phyloP scores from a whole-genome alignment of 2,329 filamentous ascomycete species.

The Penicillium sp. region DNA sequence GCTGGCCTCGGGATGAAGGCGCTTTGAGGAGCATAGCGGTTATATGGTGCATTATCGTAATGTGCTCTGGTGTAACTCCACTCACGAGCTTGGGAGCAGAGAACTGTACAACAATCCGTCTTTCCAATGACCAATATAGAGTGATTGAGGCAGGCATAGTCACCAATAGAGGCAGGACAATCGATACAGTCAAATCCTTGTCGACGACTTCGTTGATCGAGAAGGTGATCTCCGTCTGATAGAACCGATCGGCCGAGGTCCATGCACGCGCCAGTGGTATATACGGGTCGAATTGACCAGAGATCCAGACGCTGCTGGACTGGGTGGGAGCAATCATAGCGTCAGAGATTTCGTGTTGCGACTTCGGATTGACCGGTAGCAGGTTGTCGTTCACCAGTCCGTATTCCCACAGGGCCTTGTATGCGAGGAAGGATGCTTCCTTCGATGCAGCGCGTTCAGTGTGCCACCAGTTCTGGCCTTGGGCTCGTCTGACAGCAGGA shows the following conservation, averaged over 20 bases:
- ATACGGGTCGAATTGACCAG: constrained; percentile 37
- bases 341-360: constrained; percentile 24
- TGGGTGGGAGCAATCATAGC: constrained; percentile 15
- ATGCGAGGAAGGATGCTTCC: constrained; percentile 84
- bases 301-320: background rate
- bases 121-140: constrained; percentile 35
- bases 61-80: constrained; percentile 21
- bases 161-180: constrained; percentile 24
- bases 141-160: constrained; percentile 27
- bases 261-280: constrained; percentile 33
- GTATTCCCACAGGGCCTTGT: constrained; percentile 68
- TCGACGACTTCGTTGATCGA: constrained; percentile 13
- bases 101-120: constrained; percentile 26
- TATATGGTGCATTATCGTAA: constrained; percentile 36
- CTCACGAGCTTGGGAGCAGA: constrained; percentile 10
- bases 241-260: constrained; percentile 22
- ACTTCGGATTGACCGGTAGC: constrained; percentile 60
- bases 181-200: constrained; percentile 22
- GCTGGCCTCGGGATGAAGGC: constrained; percentile 12
- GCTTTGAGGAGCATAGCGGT: constrained; percentile 34
- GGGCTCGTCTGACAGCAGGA: constrained; percentile 59
- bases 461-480: constrained; percentile 63
- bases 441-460: constrained; percentile 74
- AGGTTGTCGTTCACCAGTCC: constrained; percentile 79
- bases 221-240: constrained; percentile 29